Conservation (phyloP, 352 stramenopile species). For the Phytophthora chlamydospora region DNA sequence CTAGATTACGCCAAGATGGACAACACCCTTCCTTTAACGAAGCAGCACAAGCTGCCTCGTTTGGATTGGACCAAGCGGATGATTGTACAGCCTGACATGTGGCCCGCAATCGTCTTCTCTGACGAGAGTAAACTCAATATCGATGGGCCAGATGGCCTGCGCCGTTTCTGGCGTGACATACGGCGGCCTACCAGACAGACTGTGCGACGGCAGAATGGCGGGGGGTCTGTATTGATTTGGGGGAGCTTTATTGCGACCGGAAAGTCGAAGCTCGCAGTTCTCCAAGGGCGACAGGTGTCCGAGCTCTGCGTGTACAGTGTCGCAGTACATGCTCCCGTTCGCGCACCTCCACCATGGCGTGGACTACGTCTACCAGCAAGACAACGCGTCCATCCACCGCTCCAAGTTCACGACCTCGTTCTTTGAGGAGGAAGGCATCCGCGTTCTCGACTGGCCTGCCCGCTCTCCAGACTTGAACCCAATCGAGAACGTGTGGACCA, state of each 20-base stretch:
- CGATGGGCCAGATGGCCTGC: conserved; percentile 17
- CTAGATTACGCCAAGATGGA: conserved; percentile 1
- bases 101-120: conserved; percentile 8
- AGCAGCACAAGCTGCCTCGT: conserved; percentile 8
- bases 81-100: conserved; percentile 10
- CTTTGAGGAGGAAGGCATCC: conserved; percentile 9
- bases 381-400: conserved; percentile 18
- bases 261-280: conserved; percentile 15
- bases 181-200: neutral
- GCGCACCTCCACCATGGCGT: too few species aligned
- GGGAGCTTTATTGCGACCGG: conserved; percentile 13
- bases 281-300: neutral
- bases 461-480: conserved; percentile 15
- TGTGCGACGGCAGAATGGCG: conserved; percentile 5
- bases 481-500: conserved; percentile 14
- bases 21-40: neutral
- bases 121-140: conserved; percentile 22
- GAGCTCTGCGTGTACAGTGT: conserved; percentile 19
- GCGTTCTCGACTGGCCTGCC: conserved; percentile 1
- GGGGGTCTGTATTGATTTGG: too few species aligned
- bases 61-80: neutral
- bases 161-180: conserved; percentile 11
- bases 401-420: neutral
- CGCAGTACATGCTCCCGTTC: conserved; percentile 21
- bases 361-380: conserved; percentile 24